Evolutionary conservation across 2,329 filamentous ascomycete species (phyloP).

Genomic region (Aspergillus fumigatiaffinis): DNA sequence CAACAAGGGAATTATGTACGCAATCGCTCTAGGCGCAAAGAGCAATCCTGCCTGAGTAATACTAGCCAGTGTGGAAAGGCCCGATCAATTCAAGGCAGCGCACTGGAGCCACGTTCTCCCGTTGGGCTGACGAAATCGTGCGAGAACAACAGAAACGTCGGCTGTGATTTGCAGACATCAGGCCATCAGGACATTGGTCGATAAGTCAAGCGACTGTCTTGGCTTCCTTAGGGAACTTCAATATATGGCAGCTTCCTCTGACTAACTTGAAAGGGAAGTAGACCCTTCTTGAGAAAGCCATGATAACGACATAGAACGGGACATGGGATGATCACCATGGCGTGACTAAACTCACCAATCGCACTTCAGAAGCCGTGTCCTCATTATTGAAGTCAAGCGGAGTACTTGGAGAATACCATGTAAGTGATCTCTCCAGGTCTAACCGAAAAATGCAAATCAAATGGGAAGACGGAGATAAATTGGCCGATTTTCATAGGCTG

Average conservation of each 20-base stretch:
- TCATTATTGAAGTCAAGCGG: too few relatives aligned
- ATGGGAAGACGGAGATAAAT: not conserved
- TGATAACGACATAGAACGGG: not conserved
- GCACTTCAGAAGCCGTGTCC: too few relatives aligned
- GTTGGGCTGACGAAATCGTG: not conserved
- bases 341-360: too few relatives aligned
- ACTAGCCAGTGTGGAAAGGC: not conserved
- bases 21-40: too few relatives aligned
- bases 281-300: not conserved
- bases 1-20: not conserved
- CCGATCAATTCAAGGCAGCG: not conserved
- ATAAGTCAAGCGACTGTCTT: not conserved
- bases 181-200: not conserved
- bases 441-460: not conserved
- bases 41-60: not conserved
- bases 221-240: not conserved
- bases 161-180: not conserved
- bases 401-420: too few relatives aligned
- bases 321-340: too few relatives aligned
- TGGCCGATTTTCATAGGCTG: not conserved
- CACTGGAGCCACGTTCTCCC: not conserved
- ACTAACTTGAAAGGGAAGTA: not conserved
- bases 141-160: not conserved
- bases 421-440: not conserved
- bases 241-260: too few relatives aligned